phyloP scores from a whole-genome alignment of 305 asterid genomes.

The Fraxinus dipetala region DNA sequence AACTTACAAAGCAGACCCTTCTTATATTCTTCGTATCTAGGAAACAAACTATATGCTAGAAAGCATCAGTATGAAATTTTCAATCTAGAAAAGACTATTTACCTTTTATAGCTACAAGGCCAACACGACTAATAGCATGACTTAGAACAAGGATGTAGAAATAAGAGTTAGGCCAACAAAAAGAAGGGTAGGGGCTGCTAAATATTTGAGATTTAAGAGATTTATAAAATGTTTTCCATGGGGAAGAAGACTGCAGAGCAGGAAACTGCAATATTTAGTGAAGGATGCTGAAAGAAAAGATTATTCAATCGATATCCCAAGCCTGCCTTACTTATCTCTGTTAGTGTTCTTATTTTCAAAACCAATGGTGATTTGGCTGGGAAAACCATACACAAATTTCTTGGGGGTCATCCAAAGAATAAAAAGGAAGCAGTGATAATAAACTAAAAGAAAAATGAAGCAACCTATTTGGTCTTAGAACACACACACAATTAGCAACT shows the following conservation, averaged over 20 bases:
- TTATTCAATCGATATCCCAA: not conserved
- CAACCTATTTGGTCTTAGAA: not conserved
- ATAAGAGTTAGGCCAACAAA: not conserved
- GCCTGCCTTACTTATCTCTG: not conserved
- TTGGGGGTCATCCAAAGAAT: not conserved
- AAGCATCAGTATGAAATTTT: not conserved
- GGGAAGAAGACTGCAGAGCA: not conserved
- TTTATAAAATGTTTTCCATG: not conserved
- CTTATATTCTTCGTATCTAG: not conserved
- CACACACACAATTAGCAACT: not conserved
- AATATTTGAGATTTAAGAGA: not conserved
- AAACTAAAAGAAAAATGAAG: not conserved
- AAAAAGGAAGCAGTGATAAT: not conserved
- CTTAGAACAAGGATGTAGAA: not conserved
- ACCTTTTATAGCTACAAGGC: not conserved
- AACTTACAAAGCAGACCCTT: not conserved
- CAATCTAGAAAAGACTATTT: not conserved
- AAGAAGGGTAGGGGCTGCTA: not conserved
- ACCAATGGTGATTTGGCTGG: not conserved
- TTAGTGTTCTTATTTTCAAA: not conserved
- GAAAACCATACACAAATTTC: not conserved
- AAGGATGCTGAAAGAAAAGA: not conserved
- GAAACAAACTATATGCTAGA: not conserved
- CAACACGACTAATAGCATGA: not conserved
- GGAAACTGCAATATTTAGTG: not conserved